Evolutionary conservation across 805 yeast genomes (phyloP).

Genomic region (Schwanniomyces occidentalis): DNA sequence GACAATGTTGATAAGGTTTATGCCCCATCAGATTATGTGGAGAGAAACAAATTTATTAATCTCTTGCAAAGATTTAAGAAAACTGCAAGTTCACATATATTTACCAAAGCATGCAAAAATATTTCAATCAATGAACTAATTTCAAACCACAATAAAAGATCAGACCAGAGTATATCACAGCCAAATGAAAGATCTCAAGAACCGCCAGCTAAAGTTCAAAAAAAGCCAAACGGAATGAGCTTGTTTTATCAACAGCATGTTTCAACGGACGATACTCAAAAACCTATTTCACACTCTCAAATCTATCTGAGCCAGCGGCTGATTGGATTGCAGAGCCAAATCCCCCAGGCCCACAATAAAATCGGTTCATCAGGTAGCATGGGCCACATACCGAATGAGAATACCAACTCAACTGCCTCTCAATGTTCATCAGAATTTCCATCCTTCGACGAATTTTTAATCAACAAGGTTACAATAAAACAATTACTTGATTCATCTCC

Average conservation of each 20-base stretch:
- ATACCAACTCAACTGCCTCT: background rate
- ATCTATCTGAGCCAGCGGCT: background rate
- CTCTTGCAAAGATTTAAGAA: slow-evolving; percentile 1
- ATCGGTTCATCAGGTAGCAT: background rate
- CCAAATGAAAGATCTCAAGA: background rate
- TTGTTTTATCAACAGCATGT: slow-evolving; percentile 9
- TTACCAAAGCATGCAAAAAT: slow-evolving; percentile 1
- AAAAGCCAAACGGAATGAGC: slow-evolving; percentile 6
- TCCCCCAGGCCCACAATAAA: background rate
- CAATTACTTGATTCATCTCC: slow-evolving; percentile 9
- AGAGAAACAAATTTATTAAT: slow-evolving; percentile 1
- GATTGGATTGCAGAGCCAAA: background rate
- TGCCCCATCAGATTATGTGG: slow-evolving; percentile 2
- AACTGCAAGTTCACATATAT: slow-evolving; percentile 1
- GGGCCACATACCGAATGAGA: too few relatives aligned
- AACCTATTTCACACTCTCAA: slow-evolving; percentile 3
- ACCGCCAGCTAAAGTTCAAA: slow-evolving; percentile 6
- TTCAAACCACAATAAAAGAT: background rate
- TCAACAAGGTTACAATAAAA: slow-evolving; percentile 5
- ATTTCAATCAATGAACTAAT: background rate
- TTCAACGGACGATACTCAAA: slow-evolving; percentile 9
- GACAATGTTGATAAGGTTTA: slow-evolving; percentile 5
- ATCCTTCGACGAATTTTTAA: slow-evolving; percentile 5
- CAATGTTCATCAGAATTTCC: background rate
- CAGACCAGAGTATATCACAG: background rate